Percentiles rank a stretch among this genome's conserved stretches.
These are phyloP conservation scores for Parastagonospora nodorum DNA, from an alignment of 2,329 filamentous ascomycete genomes.

Conservation along the genomic window DNA sequence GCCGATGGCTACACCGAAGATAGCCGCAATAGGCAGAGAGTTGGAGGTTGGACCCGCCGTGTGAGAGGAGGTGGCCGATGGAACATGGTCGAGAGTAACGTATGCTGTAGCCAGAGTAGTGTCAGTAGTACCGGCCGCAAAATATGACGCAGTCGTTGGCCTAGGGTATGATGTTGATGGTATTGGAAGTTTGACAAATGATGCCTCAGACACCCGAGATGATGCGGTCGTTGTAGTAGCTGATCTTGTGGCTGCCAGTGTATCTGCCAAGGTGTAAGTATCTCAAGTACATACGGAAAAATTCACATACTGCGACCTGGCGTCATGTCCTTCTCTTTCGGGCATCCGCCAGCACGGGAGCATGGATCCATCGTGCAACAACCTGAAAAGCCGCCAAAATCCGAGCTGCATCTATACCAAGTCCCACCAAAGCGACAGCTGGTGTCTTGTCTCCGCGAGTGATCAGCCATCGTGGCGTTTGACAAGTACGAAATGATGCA, in stretches of 20 bases:
- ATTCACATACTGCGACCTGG: slow-evolving; percentile 22
- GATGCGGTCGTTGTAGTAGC: slow-evolving; percentile 1
- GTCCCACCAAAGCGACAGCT: slow-evolving; percentile 22
- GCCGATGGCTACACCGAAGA: slow-evolving; percentile 32
- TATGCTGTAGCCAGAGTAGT: not conserved
- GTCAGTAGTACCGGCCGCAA: not conserved
- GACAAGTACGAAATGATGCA: too few species aligned
- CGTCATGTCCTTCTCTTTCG: slow-evolving; percentile 21
- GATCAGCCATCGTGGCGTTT: slow-evolving; percentile 14
- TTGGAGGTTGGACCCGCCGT: not conserved
- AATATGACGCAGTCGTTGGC: not conserved
- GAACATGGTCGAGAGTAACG: not conserved
- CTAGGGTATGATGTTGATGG: not conserved
- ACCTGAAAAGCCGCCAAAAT: slow-evolving; percentile 18
- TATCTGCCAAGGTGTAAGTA: not conserved
- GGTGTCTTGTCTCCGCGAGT: slow-evolving; percentile 5
- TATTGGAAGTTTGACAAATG: not conserved
- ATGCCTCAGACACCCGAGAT: not conserved
- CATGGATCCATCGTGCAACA: slow-evolving; percentile 36
- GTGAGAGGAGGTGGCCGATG: not conserved
- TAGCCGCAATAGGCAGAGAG: slow-evolving; percentile 16
- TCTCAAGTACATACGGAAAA: not conserved
- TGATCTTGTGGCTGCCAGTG: not conserved
- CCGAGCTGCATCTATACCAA: slow-evolving; percentile 25
- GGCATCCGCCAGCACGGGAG: slow-evolving; percentile 21